Percentiles rank a stretch among this genome's conserved stretches.
Conservation (phyloP, 1,284 basidiomycete species). For the Spongiforma sp. region DNA sequence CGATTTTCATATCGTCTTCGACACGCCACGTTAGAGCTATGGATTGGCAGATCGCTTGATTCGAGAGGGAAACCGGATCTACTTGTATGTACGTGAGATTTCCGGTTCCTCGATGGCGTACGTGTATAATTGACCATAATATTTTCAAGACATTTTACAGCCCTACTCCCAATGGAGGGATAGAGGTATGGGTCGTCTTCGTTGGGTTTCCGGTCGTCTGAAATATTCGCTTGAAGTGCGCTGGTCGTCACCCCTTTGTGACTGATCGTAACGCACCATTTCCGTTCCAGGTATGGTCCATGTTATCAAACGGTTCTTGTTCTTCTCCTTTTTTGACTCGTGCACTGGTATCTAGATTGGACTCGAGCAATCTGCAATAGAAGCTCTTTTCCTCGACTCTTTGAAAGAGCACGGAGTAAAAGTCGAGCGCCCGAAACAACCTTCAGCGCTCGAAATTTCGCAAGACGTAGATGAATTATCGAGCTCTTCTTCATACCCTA, state of each 20-base stretch:
- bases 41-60: background rate
- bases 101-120: background rate
- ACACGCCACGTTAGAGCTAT: background rate
- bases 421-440: background rate
- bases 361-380: background rate
- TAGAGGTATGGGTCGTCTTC: background rate
- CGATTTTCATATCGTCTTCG: background rate
- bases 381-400: background rate
- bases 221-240: background rate
- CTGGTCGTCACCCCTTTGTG: background rate
- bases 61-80: background rate
- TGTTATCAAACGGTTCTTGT: background rate
- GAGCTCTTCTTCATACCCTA: background rate
- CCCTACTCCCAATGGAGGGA: background rate
- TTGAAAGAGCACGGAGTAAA: background rate
- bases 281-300: background rate
- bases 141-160: background rate
- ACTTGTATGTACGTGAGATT: background rate
- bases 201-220: background rate
- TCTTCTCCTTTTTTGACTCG: background rate
- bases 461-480: background rate
- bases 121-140: background rate
- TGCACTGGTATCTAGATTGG: background rate
- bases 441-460: background rate
- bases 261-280: background rate